These are phyloP conservation scores for Tuber umbilicatum DNA, from an alignment of 495 filamentous ascomycete genomes.

Conservation along the genomic window DNA sequence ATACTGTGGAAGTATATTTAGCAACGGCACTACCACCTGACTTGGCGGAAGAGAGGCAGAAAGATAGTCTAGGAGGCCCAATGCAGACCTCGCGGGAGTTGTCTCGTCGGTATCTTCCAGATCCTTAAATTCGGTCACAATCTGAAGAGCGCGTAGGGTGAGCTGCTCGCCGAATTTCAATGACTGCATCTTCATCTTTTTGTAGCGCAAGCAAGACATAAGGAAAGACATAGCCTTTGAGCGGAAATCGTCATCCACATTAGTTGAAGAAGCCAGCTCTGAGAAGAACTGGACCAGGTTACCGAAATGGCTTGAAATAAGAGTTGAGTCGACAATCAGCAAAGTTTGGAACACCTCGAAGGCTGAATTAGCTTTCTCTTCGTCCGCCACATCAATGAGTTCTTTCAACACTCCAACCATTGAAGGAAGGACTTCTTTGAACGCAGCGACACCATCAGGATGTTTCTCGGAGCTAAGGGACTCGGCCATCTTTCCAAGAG, in stretches of 20 bases:
- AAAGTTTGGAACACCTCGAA: slow-evolving; percentile 98
- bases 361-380: slow-evolving; percentile 75
- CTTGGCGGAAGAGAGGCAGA: slow-evolving; percentile 80
- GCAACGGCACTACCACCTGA: slow-evolving; percentile 87
- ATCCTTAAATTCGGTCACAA: slow-evolving; percentile 66
- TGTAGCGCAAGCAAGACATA: slow-evolving; percentile 82
- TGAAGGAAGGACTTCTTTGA: slow-evolving; percentile 70
- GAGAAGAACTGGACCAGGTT: slow-evolving; percentile 93
- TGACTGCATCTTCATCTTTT: slow-evolving; percentile 92
- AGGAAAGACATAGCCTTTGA: slow-evolving; percentile 88
- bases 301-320: slow-evolving; percentile 77
- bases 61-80: slow-evolving; percentile 82
- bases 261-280: slow-evolving; percentile 66
- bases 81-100: slow-evolving; percentile 77
- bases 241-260: slow-evolving; percentile 73
- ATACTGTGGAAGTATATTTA: slow-evolving; percentile 75
- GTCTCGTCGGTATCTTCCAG: slow-evolving; percentile 67
- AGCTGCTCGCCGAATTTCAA: slow-evolving; percentile 78
- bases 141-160: slow-evolving; percentile 74
- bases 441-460: slow-evolving; percentile 57
- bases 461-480: slow-evolving; percentile 81
- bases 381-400: slow-evolving; percentile 67
- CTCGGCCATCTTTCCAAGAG: slow-evolving; percentile 82
- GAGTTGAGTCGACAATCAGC: slow-evolving; percentile 76
- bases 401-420: slow-evolving; percentile 89